Evolutionary conservation across 805 yeast genomes (phyloP).

Genomic region (Pichia eremophila): DNA sequence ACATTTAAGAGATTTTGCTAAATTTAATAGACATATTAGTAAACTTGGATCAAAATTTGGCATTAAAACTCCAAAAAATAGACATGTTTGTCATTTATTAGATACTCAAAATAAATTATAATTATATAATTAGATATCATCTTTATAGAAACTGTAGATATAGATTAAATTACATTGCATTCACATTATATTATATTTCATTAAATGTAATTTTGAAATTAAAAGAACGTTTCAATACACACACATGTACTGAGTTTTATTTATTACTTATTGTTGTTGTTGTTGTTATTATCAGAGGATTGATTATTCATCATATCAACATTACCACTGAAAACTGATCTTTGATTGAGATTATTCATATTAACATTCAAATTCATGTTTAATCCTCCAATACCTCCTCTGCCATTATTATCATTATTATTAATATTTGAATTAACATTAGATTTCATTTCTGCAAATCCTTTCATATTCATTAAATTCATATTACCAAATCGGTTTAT

Average conservation of each 20-base stretch:
- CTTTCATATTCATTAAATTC: background rate
- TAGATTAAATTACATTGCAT: too few species aligned
- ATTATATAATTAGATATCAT: too few species aligned
- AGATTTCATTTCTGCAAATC: background rate
- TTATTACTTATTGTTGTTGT: too few species aligned
- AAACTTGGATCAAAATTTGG: background rate
- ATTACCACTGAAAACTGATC: background rate
- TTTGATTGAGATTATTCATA: background rate
- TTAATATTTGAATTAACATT: background rate
- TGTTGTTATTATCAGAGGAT: background rate
- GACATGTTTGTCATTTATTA: background rate
- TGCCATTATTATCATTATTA: background rate
- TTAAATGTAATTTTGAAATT: background rate
- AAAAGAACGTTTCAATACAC: too few species aligned
- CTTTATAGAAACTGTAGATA: too few species aligned
- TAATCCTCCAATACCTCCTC: background rate
- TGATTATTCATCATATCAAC: background rate
- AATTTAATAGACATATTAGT: conserved; percentile 1
- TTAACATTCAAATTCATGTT: too few species aligned
- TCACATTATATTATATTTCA: too few species aligned
- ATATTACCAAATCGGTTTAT: background rate
- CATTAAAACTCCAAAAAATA: conserved; percentile 1
- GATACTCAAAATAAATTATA: background rate
- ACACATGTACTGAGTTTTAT: too few species aligned
- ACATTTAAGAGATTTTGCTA: background rate